phyloP scores from a whole-genome alignment of 306 rosid genomes.

The Gastrolobium villosum region DNA sequence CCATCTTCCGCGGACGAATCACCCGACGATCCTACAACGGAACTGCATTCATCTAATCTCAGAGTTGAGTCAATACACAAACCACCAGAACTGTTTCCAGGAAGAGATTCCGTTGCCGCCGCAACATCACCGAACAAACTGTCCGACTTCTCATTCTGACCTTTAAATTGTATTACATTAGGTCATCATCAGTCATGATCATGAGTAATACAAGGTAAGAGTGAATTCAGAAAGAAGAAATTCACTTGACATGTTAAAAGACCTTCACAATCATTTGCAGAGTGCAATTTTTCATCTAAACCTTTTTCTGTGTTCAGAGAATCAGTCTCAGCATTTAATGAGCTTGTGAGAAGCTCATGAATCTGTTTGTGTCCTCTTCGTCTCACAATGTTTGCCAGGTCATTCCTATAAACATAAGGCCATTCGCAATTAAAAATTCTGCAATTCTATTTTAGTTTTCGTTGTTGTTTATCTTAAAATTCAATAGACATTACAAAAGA shows the following conservation, averaged over 20 bases:
- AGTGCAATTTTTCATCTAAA: constrained; percentile 46
- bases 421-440: too few species aligned
- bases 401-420: constrained; percentile 60
- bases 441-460: too few species aligned
- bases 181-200: constrained; percentile 63
- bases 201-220: constrained; percentile 27
- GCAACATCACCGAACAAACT: constrained; percentile 22
- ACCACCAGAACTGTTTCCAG: constrained; percentile 40
- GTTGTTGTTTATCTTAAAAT: neutral
- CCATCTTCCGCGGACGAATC: constrained; percentile 37
- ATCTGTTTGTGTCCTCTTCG: constrained; percentile 87
- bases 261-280: constrained; percentile 41
- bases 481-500: neutral
- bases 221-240: constrained; percentile 42
- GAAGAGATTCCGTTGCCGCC: constrained; percentile 25
- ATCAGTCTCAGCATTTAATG: constrained; percentile 39
- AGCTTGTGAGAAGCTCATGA: constrained; percentile 67
- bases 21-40: constrained; percentile 40
- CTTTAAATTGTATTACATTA: constrained; percentile 59
- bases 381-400: constrained; percentile 90
- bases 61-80: constrained; percentile 30
- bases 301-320: constrained; percentile 40
- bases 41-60: constrained; percentile 42
- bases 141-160: constrained; percentile 67
- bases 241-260: constrained; percentile 60